Conservation (phyloP, 1,284 basidiomycete species). For the Ustilago lituana region DNA sequence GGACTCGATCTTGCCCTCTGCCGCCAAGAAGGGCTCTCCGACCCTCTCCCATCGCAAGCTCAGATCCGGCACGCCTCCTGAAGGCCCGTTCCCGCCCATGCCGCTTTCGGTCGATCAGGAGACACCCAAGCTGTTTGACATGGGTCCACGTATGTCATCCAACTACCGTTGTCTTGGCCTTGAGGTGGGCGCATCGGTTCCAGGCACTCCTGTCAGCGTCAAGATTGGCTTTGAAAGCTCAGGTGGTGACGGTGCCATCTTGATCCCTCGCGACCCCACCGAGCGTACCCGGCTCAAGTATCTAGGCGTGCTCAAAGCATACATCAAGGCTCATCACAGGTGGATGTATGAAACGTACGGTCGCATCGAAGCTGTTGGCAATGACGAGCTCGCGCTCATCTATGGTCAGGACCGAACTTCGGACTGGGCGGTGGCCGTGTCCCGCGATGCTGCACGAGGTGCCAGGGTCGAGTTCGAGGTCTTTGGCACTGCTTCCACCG, state of each 20-base stretch:
- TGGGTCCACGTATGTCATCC: conserved; percentile 53
- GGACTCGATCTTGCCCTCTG: conserved; percentile 21
- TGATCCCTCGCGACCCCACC: conserved; percentile 54
- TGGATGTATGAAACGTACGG: conserved; percentile 55
- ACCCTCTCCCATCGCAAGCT: conserved; percentile 23
- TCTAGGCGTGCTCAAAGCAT: conserved; percentile 54
- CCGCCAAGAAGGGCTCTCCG: conserved; percentile 21
- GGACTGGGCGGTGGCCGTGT: conserved; percentile 58
- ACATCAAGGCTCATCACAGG: conserved; percentile 50
- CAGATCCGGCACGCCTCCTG: conserved; percentile 40
- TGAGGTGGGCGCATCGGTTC: conserved; percentile 24
- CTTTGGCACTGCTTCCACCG: conserved; percentile 32
- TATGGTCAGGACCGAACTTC: conserved; percentile 54
- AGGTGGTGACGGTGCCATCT: conserved; percentile 56
- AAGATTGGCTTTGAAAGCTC: conserved; percentile 51
- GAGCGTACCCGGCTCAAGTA: conserved; percentile 50
- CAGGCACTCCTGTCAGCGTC: conserved; percentile 41
- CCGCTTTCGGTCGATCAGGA: conserved; percentile 50
- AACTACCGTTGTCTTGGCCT: conserved; percentile 51
- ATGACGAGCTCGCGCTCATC: conserved; percentile 50
- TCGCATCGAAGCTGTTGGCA: conserved; percentile 48
- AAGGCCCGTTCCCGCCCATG: conserved; percentile 48
- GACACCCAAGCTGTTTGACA: conserved; percentile 45
- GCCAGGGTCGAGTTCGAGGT: conserved; percentile 55
- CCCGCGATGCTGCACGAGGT: conserved; percentile 42